Evolutionary conservation across 2,329 filamentous ascomycete genomes (phyloP), one percentile per base, ranked within the genome.

Genomic region (Pseudocercospora eumusae): DNA sequence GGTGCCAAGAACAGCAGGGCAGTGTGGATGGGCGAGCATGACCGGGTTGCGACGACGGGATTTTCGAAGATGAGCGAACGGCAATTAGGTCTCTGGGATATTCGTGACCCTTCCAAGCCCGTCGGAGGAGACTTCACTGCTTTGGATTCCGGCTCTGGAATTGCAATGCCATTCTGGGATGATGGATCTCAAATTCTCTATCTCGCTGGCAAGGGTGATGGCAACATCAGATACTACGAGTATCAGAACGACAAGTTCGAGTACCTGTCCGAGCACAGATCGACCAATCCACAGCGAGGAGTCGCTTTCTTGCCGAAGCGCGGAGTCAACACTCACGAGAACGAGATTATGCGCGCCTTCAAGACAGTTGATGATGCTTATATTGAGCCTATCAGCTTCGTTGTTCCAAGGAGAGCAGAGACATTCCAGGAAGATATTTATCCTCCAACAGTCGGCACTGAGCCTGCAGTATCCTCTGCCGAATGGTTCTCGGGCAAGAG

Each of bases 121-220:
- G 89, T 98, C 71, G 92, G 91, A 56, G 93, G 92, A 15, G 52
- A 54, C 28, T 97, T 97, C 80, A 88, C 86, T 71, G 90, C 90
- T 69, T 84, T 99, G 54, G 95, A 99, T 79, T 96, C 92, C 52
- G 96, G 96, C 73, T 97, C 93, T 50, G 95, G 95, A 75, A 93
- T 99, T 63, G 96, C 92, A 84, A 97, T 99, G 91, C 95, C 95
- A 31, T 98, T 99, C 85, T 99, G 95, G 95, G 95, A 99, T 75
- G 93, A 98, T 64, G 92, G 93, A 64, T 96, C 91, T 57, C 92
- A 95, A 80, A 96, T 92, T 76, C 82, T 99, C 73, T 99, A 97
- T 79, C 85, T 99, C 74, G 95, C 95, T 72, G 95, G 95, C 75
- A 98, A 98, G 82, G 95, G 93, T 78, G 95, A 99, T 75, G 95